These are phyloP conservation scores for Mortierella alpina DNA, from an alignment of 192 early-diverging fungal genomes.

Conservation along the genomic window DNA sequence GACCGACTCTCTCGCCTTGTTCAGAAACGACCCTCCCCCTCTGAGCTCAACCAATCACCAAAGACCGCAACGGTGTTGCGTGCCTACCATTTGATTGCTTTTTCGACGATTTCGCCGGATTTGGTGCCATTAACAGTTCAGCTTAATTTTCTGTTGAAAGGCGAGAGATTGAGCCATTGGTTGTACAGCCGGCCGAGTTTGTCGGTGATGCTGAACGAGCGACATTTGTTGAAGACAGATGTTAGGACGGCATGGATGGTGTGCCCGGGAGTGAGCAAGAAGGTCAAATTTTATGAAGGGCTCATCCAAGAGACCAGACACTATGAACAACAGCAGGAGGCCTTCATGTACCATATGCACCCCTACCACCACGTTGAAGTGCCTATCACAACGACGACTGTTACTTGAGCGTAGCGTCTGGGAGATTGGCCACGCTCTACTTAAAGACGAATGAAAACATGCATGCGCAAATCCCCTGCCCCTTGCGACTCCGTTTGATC, in stretches of 20 bases:
- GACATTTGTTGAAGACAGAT: slow-evolving; percentile 27
- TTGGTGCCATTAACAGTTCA: slow-evolving; percentile 24
- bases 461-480: too few relatives aligned
- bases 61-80: slow-evolving; percentile 22
- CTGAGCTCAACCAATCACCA: slow-evolving; percentile 30
- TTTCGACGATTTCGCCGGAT: slow-evolving; percentile 15
- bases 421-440: too few relatives aligned
- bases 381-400: neutral
- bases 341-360: slow-evolving; percentile 1
- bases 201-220: slow-evolving; percentile 32
- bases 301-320: slow-evolving; percentile 22
- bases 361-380: neutral
- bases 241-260: slow-evolving; percentile 43
- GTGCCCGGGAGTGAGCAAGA: slow-evolving; percentile 26
- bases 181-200: slow-evolving; percentile 26
- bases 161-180: slow-evolving; percentile 32
- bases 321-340: slow-evolving; percentile 20
- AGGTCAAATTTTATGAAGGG: slow-evolving; percentile 35
- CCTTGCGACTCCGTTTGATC: too few relatives aligned
- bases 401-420: too few relatives aligned
- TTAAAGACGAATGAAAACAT: too few relatives aligned
- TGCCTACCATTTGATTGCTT: slow-evolving; percentile 28
- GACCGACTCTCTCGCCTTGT: slow-evolving; percentile 35
- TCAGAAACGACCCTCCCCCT: slow-evolving; percentile 30
- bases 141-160: slow-evolving; percentile 28